These are phyloP conservation scores for Usnea hakonensis DNA, from an alignment of 495 filamentous ascomycete genomes.

Conservation along the genomic window DNA sequence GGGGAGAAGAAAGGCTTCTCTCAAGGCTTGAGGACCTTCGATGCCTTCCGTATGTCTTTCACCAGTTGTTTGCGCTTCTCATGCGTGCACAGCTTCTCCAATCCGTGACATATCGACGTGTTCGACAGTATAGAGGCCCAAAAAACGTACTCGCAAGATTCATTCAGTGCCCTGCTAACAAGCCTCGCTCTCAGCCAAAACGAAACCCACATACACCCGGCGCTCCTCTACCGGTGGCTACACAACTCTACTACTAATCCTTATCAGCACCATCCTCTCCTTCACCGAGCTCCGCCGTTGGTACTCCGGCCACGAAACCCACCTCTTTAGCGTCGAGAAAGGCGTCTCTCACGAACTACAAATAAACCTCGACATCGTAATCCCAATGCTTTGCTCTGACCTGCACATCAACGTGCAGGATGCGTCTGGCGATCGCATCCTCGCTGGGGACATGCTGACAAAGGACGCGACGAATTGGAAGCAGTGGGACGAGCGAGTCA, in stretches of 20 bases:
- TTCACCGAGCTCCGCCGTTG: constrained; percentile 71
- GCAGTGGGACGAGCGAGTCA: constrained; percentile 74
- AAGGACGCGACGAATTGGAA: constrained; percentile 72
- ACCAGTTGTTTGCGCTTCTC: background rate
- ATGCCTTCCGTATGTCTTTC: constrained; percentile 78
- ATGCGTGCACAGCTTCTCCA: background rate
- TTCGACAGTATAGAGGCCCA: background rate
- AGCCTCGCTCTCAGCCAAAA: constrained; percentile 60
- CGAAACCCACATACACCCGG: constrained; percentile 84
- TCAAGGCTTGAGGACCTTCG: constrained; percentile 69
- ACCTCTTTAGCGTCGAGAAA: constrained; percentile 92
- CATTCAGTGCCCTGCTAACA: constrained; percentile 25
- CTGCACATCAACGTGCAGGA: constrained; percentile 97
- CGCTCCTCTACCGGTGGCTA: constrained; percentile 77
- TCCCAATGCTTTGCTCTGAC: constrained; percentile 82
- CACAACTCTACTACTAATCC: constrained; percentile 78
- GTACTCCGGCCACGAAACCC: constrained; percentile 73
- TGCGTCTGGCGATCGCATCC: constrained; percentile 81
- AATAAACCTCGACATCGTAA: constrained; percentile 90
- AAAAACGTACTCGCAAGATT: background rate
- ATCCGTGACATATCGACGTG: background rate
- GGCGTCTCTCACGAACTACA: constrained; percentile 78
- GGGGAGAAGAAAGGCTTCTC: constrained; percentile 59
- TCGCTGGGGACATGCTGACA: constrained; percentile 66
- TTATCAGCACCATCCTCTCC: constrained; percentile 63